Percentiles rank a stretch among this genome's conserved stretches.
Conservation (phyloP, 106 monocot genomes). For the Iris macrosiphon region DNA sequence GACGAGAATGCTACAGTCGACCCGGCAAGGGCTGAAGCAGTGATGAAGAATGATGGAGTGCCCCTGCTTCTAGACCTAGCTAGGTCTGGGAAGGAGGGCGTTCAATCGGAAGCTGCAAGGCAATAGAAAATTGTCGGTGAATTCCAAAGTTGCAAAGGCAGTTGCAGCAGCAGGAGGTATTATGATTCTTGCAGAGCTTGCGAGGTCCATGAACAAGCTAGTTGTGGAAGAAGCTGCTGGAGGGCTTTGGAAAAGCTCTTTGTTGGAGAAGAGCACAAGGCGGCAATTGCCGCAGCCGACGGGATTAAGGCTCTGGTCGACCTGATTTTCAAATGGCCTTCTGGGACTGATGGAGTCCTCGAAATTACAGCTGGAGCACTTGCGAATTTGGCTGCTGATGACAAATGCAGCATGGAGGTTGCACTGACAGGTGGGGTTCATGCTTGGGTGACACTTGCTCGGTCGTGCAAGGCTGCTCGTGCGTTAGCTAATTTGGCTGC, state of each 20-base stretch:
- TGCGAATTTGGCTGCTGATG: conserved; percentile 97
- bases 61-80: conserved; percentile 81
- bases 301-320: conserved; percentile 94
- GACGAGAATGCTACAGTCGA: conserved; percentile 87
- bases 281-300: conserved; percentile 83
- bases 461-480: conserved; percentile 91
- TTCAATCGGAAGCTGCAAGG: conserved; percentile 97
- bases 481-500: conserved; percentile 97
- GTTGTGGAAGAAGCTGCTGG: conserved; percentile 99
- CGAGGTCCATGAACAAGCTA: conserved; percentile 84
- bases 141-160: conserved; percentile 94
- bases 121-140: conserved; percentile 92
- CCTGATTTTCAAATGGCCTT: conserved; percentile 90
- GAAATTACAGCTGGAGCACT: conserved; percentile 98
- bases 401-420: conserved; percentile 95
- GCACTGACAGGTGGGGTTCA: conserved; percentile 85
- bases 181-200: conserved; percentile 59
- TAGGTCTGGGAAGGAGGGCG: conserved; percentile 63
- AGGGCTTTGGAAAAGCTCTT: conserved; percentile 99
- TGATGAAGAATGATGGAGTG: conserved; percentile 84
- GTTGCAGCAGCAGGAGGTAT: conserved; percentile 97
- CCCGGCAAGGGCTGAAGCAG: conserved; percentile 70
- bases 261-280: conserved; percentile 98
- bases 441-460: conserved; percentile 90
- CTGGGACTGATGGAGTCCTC: conserved; percentile 88